Evolutionary conservation across 495 filamentous ascomycete genomes (phyloP), one percentile per base, ranked within the genome.

Genomic region (Aspergillus asperescens): DNA sequence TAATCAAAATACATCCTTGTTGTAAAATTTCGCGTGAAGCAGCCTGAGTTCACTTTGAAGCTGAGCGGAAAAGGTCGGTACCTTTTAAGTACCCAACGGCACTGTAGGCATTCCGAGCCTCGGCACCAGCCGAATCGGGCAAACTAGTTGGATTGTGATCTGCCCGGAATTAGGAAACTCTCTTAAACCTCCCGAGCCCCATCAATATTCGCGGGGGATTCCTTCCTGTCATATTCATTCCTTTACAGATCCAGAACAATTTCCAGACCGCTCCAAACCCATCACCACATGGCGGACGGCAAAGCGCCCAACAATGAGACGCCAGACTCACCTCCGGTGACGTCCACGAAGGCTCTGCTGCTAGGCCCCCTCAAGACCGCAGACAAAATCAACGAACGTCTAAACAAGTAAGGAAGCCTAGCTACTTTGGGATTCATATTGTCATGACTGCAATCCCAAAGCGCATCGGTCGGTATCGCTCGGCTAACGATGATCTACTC

Each of bases 371-470:
- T 76, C 18, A 56, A 38, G 23, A 60, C 66, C 34, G 65, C 66
- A 7, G 71, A 76, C 54, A 57, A 50, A 31, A 67, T 64, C 15
- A 62, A 73, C 22, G 63, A 61, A 7, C 68, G 72, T 7, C 40
- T 75, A 37, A 55, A 73, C 48, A 64, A 61, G 72, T 75, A 55
- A 62, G 69, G 19, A 3, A 15, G 15, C 18, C 29, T 24, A 23
- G 1, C 27, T 19, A 9, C 24, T 25, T 10, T 12, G 3, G 38
- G 6, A 25, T 2, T 7, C 32, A n/a, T 15, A 15, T 16, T 19
- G 7, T 35, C 8, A 31, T n/a, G n/a, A 23, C 2, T 8, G 20
- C 44, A 19, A 35, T 13, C 29, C n/a, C 5, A 4, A 34, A 18
- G 12, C 29, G 1, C 8, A n/a, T 34, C 28, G 1, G 7, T 20